Base-by-base conservation (phyloP, 495 filamentous ascomycete species). In the Aspergillus sclerotiicarbonarius region DNA sequence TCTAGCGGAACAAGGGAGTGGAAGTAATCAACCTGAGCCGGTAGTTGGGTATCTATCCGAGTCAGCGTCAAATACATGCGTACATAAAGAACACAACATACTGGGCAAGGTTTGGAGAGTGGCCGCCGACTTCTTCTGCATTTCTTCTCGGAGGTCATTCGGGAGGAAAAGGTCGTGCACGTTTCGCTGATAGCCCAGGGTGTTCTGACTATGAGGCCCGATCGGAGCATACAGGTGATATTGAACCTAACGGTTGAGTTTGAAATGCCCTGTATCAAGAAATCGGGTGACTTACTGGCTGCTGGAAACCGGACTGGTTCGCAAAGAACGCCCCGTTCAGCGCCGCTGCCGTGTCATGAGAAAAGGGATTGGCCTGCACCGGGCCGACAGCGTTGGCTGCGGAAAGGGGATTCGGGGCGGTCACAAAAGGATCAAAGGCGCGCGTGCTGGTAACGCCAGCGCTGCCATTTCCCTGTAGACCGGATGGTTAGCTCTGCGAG, bases 1-100 rank as follows among this genome's bases (percentile, higher is more conserved):
- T 98, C 92, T 51, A 98, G 73, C n/a, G 92, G 90, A 4, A 96
- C 90, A 1, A 98, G 80, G 2, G 90, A 91, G 66, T 98, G 91
- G 67, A 90, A 98, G 55, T 88, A 84, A 58, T 96, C 92, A 29
- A 98, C 81, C 20, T 79, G 76, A 19, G 83, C 78, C 2, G 91
- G 90, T 12, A 95, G 76, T 53, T 86, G 82, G 16, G 86, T 90
- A 65, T 87, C 80, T 84, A 43, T n/a, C 37, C 1, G 20, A 56
- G 64, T 71, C 47, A 62, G 58, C 51, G 8, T 4, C 41, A 1
- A 9, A 21, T 32, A 43, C 5, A 13, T 12, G 10, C 10, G 30
- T 16, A 35, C 9, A 21, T n/a, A 1, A 35, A 19, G 7, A n/a
- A 31, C 4, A 12, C 15, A 60, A 69, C 84, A 66, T 81, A 91